Percentiles rank a stretch among this genome's conserved stretches.
These are phyloP conservation scores for Chalciporus sp. DNA, from an alignment of 1,284 basidiomycete genomes.

Conservation along the genomic window DNA sequence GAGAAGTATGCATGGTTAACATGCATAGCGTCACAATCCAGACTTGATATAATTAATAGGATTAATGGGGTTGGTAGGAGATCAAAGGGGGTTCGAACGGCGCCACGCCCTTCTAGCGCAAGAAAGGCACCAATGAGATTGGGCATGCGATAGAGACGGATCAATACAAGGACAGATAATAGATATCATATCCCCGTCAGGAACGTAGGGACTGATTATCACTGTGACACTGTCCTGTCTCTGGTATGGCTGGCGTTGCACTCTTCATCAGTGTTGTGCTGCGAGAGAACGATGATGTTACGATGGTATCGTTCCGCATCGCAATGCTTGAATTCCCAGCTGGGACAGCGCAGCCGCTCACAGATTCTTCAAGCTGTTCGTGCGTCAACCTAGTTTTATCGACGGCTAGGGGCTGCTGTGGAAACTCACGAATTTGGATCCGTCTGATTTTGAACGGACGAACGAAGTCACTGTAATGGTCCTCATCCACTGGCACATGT, in stretches of 20 bases:
- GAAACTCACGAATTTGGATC: not conserved
- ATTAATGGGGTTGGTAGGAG: constrained; percentile 13
- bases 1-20: not conserved
- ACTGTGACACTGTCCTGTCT: not conserved
- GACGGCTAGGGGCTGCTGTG: not conserved
- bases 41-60: not conserved
- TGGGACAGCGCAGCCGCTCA: not conserved
- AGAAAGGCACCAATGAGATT: constrained; percentile 2
- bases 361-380: constrained; percentile 1
- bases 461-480: not conserved
- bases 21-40: not conserved
- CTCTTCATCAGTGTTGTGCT: not conserved
- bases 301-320: too few relatives aligned
- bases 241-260: not conserved
- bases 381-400: constrained; percentile 2
- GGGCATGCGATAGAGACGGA: constrained; percentile 25
- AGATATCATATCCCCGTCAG: constrained; percentile 14
- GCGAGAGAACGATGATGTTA: too few relatives aligned
- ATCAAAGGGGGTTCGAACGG: constrained; percentile 19
- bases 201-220: constrained; percentile 19
- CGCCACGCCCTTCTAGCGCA: not conserved
- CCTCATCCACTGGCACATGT: not conserved
- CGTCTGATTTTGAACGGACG: not conserved
- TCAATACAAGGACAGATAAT: constrained; percentile 11
- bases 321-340: too few relatives aligned